Evolutionary conservation across 1,139 yeast genomes (phyloP).

Genomic region (Geotrichum cucujoidarum): DNA sequence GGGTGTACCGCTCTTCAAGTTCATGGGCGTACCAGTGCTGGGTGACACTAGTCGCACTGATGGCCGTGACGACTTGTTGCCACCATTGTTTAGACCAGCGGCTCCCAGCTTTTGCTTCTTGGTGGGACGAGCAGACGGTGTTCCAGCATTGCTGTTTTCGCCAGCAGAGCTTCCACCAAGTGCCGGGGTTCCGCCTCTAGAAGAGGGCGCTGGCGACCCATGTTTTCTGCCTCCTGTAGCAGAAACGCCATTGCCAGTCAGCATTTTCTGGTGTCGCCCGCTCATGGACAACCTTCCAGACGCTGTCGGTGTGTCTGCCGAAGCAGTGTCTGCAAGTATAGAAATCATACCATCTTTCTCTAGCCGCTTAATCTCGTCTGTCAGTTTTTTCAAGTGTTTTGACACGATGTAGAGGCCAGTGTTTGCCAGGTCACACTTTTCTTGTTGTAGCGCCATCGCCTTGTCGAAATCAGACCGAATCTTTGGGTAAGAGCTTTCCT

Average conservation of each 20-base stretch:
- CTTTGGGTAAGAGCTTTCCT: constrained; percentile 65
- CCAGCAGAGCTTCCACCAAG: constrained; percentile 1
- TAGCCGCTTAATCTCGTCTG: constrained; percentile 67
- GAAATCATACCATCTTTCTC: constrained; percentile 79
- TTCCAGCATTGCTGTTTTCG: neutral
- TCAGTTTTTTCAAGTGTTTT: constrained; percentile 67
- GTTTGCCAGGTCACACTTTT: constrained; percentile 73
- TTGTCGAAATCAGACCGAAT: constrained; percentile 64
- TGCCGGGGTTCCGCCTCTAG: constrained; percentile 9
- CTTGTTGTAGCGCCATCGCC: constrained; percentile 62
- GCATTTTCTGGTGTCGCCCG: constrained; percentile 1
- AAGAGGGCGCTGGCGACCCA: constrained; percentile 12
- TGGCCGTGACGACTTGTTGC: constrained; percentile 45
- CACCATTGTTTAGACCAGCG: constrained; percentile 41
- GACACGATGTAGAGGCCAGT: constrained; percentile 74
- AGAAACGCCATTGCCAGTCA: constrained; percentile 2
- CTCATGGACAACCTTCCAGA: neutral
- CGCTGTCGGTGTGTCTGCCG: constrained; percentile 1
- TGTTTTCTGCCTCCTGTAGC: constrained; percentile 5
- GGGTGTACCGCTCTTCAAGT: constrained; percentile 17
- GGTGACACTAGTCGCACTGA: constrained; percentile 50
- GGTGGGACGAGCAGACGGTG: constrained; percentile 24
- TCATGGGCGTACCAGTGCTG: constrained; percentile 39
- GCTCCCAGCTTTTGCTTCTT: constrained; percentile 26
- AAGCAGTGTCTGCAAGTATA: constrained; percentile 21